Evolutionary conservation across 2,329 filamentous ascomycete genomes (phyloP).

Genomic region (Cercospora sesami): DNA sequence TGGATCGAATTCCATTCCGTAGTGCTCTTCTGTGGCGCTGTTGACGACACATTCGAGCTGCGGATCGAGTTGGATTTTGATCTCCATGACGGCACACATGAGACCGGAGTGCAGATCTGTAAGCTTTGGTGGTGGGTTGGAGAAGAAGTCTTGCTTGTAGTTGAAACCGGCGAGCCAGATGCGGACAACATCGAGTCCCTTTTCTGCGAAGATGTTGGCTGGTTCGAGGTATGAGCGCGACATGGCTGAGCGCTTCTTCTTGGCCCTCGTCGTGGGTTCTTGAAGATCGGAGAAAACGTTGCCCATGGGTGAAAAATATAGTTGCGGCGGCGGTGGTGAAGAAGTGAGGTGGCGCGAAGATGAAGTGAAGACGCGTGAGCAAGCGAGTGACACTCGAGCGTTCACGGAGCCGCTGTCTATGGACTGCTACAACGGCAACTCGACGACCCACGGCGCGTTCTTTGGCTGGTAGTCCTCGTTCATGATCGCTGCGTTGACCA

Average conservation of each 20-base stretch:
- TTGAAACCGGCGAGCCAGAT: slow-evolving; percentile 19
- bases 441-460: slow-evolving; percentile 57
- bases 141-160: slow-evolving; percentile 17
- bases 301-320: neutral
- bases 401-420: neutral
- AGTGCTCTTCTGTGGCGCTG: slow-evolving; percentile 7
- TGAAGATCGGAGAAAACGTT: neutral
- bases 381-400: neutral
- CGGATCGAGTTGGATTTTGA: slow-evolving; percentile 19
- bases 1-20: slow-evolving; percentile 17
- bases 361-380: slow-evolving; percentile 1
- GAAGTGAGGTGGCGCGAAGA: neutral
- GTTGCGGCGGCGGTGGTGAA: neutral
- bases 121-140: slow-evolving; percentile 15
- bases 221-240: slow-evolving; percentile 11
- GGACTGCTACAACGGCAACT: slow-evolving; percentile 30
- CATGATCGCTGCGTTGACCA: slow-evolving; percentile 60
- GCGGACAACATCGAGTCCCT: slow-evolving; percentile 16
- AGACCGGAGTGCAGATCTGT: slow-evolving; percentile 16
- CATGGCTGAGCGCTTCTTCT: neutral
- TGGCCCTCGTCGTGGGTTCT: neutral
- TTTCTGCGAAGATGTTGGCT: neutral
- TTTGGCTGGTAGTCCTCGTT: slow-evolving; percentile 49
- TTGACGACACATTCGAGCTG: slow-evolving; percentile 17
- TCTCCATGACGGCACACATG: slow-evolving; percentile 13